These are phyloP conservation scores for Fonsecaea nubica DNA, from an alignment of 2,329 filamentous ascomycete genomes.

Conservation along the genomic window DNA sequence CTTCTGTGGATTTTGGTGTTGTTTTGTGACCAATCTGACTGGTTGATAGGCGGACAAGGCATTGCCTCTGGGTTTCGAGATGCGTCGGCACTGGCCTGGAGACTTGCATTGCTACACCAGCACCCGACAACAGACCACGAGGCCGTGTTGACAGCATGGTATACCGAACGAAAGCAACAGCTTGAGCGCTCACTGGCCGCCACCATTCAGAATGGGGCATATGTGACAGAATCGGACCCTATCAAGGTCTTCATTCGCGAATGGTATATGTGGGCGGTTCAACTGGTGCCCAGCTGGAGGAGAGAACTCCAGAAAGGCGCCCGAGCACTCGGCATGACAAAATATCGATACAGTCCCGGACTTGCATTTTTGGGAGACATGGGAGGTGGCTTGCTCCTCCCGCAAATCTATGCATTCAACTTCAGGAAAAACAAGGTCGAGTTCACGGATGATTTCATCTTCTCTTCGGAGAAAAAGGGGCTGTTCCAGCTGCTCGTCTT, in stretches of 20 bases:
- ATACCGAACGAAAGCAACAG: conserved; percentile 49
- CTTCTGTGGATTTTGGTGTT: neutral
- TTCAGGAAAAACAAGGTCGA: conserved; percentile 30
- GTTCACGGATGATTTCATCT: conserved; percentile 48
- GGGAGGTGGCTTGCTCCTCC: conserved; percentile 45
- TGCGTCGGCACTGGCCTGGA: conserved; percentile 48
- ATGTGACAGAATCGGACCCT: conserved; percentile 43
- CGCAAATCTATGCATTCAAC: conserved; percentile 46
- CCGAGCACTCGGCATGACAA: conserved; percentile 44
- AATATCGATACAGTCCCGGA: conserved; percentile 42
- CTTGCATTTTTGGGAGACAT: conserved; percentile 45
- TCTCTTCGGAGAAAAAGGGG: conserved; percentile 39
- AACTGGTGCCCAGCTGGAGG: conserved; percentile 44
- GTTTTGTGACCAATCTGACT: neutral
- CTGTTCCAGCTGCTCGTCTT: conserved; percentile 47
- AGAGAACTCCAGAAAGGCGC: conserved; percentile 43
- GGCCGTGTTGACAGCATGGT: conserved; percentile 44
- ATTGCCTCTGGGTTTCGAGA: conserved; percentile 52
- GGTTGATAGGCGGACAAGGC: conserved; percentile 46
- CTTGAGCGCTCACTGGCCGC: conserved; percentile 46
- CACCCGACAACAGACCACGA: conserved; percentile 38
- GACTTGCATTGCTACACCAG: conserved; percentile 44
- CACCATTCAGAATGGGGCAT: conserved; percentile 47
- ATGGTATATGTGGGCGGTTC: conserved; percentile 45
- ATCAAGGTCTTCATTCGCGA: conserved; percentile 45